phyloP scores from a whole-genome alignment of 768 basidiomycete genomes.

The Multifurca ochricompacta region DNA sequence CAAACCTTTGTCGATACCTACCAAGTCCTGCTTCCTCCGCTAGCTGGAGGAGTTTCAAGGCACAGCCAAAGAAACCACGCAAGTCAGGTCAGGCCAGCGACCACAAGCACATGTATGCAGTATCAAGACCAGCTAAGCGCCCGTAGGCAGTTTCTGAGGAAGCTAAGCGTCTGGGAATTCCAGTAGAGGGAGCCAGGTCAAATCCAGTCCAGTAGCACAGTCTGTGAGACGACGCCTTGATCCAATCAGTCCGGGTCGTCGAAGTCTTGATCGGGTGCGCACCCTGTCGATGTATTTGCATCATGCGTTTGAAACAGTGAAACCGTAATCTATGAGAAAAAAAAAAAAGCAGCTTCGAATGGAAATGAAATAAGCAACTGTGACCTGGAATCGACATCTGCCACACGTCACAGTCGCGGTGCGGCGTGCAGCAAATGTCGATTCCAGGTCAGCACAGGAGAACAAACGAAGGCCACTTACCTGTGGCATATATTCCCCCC shows the following conservation, averaged over 20 bases:
- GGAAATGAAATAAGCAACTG: neutral
- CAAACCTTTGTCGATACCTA: neutral
- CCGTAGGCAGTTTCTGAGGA: neutral
- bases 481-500: too few relatives aligned
- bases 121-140: neutral
- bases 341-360: neutral
- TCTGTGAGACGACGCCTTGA: neutral
- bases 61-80: neutral
- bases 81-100: neutral
- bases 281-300: neutral
- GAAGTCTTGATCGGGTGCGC: conserved; percentile 4
- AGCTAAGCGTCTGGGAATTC: neutral
- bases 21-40: neutral
- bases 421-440: conserved; percentile 5
- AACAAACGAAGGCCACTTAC: neutral
- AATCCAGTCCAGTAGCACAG: neutral
- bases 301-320: neutral
- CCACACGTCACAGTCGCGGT: neutral
- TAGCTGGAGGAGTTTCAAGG: neutral
- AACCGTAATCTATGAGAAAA: neutral
- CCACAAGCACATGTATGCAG: neutral
- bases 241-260: neutral
- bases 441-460: neutral
- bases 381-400: neutral
- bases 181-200: neutral